Evolutionary conservation across 164 flowering plant genomes (phyloP), one percentile per base, ranked within the genome.

Genomic region (Amborella trichopoda): DNA sequence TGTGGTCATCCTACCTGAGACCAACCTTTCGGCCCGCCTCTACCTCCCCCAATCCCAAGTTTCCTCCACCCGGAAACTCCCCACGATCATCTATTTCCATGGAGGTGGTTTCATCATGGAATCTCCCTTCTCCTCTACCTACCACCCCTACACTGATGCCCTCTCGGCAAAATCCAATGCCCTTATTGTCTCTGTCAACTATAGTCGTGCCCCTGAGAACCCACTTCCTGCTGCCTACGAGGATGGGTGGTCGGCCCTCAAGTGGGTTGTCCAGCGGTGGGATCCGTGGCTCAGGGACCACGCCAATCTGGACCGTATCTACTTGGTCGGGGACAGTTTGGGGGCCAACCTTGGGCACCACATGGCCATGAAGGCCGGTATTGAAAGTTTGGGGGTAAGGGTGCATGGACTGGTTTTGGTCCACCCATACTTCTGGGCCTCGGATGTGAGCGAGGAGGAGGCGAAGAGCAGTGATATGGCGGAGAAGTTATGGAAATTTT

Each of bases 21-120:
- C 59, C 6, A 58, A 54, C 38, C 41, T 70, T 2, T 44, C 69
- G 1, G 66, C 67, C 19, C 61, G 76, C 3, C 41, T 70, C 13
- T 73, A 56, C 63, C 49, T 75, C n/a, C 81, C 68, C 21, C 36
- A 56, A 1, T 18, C 24, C 42, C 8, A n/a, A n/a, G 3, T 27
- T 17, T 27, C 19, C 16, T 19, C 50, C 56, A 50, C 8, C 9
- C 38, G 16, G 26, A 36, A 65, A 50, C 23, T 24, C 23, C 54
- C 76, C 0, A 55, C 68, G 32, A 47, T 71, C 0, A 19, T 68
- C 17, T 62, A 61, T 66, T 20, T 49, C 46, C 76, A 71, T 27
- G 76, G 76, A 21, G 76, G 76, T 1, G 76, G 48, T 2, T 71
- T 71, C 28, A 49, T 49, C 51, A 47, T 62, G 21, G 53, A 16